Evolutionary conservation across 495 filamentous ascomycete species (phyloP).

Genomic region (Cladorrhinum samala): DNA sequence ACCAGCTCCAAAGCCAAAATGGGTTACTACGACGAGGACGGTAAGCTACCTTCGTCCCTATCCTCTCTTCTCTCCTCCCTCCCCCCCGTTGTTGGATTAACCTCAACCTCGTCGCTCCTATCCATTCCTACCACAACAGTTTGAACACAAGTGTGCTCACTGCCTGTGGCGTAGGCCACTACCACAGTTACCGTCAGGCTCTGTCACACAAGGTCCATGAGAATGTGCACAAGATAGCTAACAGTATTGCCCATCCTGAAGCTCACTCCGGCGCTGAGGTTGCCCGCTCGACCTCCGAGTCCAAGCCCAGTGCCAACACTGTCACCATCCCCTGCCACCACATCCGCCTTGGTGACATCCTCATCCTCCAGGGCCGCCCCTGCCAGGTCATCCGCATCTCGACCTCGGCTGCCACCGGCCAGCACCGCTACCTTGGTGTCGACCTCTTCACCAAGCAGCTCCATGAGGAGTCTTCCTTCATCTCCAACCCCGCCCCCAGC

Average conservation of each 20-base stretch:
- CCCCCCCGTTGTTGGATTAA: background rate
- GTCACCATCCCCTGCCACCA: conserved; percentile 99
- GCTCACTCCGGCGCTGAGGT: conserved; percentile 53
- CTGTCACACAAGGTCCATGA: conserved; percentile 45
- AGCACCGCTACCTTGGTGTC: conserved; percentile 99
- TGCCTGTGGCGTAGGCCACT: conserved; percentile 54
- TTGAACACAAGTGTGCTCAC: conserved; percentile 26
- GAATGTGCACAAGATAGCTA: conserved; percentile 71
- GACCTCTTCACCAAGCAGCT: conserved; percentile 99
- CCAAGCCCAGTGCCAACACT: conserved; percentile 58
- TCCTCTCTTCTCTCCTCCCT: background rate
- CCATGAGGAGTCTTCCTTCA: conserved; percentile 96
- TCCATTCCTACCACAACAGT: background rate
- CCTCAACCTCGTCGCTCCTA: background rate
- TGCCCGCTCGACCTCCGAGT: conserved; percentile 20
- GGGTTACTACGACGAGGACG: conserved; percentile 98
- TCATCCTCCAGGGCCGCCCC: conserved; percentile 97
- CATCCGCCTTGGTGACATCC: conserved; percentile 95
- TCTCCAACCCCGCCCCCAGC: conserved; percentile 91
- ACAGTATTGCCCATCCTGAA: conserved; percentile 69
- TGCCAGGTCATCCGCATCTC: conserved; percentile 99
- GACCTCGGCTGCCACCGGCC: conserved; percentile 93
- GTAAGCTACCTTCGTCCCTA: conserved; percentile 31
- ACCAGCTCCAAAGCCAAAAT: conserved; percentile 57
- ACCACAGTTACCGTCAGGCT: conserved; percentile 89